Evolutionary conservation across 2,329 filamentous ascomycete genomes (phyloP).

Genomic region (Fusarium agapanthi): DNA sequence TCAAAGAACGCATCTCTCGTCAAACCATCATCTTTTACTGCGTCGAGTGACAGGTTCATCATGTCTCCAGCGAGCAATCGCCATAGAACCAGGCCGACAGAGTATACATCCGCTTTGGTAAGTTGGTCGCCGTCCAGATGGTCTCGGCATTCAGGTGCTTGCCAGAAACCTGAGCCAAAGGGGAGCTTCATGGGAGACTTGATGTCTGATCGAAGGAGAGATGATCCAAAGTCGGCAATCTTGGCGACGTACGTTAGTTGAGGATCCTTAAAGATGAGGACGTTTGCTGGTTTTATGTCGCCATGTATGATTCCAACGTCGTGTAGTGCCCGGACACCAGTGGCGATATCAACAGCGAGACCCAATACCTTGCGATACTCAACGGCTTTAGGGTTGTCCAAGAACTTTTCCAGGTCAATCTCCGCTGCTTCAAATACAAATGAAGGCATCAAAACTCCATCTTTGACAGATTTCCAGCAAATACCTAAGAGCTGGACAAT

Average conservation of each 20-base stretch:
- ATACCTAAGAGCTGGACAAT: fast-evolving
- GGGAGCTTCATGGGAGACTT: background rate
- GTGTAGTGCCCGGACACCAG: background rate
- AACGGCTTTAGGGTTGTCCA: background rate
- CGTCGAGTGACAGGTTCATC: background rate
- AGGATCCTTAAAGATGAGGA: background rate
- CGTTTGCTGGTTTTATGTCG: background rate
- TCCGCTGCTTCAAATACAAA: background rate
- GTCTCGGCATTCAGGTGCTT: background rate
- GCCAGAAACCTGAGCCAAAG: background rate
- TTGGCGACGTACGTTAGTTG: background rate
- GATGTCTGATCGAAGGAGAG: fast-evolving
- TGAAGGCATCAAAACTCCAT: background rate
- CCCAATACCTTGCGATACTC: background rate
- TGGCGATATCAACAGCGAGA: fast-evolving
- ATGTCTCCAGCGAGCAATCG: background rate
- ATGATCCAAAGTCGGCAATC: background rate
- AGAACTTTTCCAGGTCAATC: background rate
- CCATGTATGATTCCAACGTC: background rate
- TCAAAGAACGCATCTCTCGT: background rate
- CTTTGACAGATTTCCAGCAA: background rate
- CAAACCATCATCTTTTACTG: background rate
- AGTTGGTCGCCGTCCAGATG: background rate
- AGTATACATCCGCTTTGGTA: background rate
- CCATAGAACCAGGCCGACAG: background rate